phyloP scores from a whole-genome alignment of 225 moss, liverwort and hornwort genomes.

The Climacium dendroides region DNA sequence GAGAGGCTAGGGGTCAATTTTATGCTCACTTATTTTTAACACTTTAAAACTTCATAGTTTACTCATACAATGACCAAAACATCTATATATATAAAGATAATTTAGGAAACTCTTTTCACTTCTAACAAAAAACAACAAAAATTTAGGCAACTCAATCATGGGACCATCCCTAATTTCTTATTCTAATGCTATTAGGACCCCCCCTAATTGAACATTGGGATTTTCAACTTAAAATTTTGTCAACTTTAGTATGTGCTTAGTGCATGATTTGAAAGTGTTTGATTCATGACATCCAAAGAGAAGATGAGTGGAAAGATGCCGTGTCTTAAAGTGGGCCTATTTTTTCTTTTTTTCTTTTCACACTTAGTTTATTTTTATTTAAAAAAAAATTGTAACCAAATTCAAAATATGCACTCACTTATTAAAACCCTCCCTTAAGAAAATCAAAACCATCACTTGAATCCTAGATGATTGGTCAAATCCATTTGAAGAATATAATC shows the following conservation, averaged over 20 bases:
- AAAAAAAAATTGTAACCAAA: background rate
- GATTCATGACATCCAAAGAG: background rate
- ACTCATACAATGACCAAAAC: background rate
- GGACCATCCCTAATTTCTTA: background rate
- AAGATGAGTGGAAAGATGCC: background rate
- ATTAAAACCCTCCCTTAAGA: background rate
- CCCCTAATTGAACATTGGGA: accelerated
- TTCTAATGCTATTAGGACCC: background rate
- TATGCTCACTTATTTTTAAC: background rate
- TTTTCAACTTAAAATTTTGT: background rate
- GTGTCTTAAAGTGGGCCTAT: background rate
- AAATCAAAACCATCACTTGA: background rate
- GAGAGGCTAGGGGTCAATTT: background rate
- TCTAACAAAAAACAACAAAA: background rate
- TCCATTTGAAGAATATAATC: background rate
- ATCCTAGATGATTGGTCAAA: background rate
- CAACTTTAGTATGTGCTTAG: background rate
- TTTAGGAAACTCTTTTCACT: background rate
- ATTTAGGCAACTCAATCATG: background rate
- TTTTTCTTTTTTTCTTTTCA: background rate
- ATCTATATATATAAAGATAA: background rate
- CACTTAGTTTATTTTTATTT: background rate
- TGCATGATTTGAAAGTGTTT: background rate
- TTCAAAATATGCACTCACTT: no score
- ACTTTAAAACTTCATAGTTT: no score